phyloP scores from a whole-genome alignment of 78 protist species.

The Isochrysis galbana region DNA sequence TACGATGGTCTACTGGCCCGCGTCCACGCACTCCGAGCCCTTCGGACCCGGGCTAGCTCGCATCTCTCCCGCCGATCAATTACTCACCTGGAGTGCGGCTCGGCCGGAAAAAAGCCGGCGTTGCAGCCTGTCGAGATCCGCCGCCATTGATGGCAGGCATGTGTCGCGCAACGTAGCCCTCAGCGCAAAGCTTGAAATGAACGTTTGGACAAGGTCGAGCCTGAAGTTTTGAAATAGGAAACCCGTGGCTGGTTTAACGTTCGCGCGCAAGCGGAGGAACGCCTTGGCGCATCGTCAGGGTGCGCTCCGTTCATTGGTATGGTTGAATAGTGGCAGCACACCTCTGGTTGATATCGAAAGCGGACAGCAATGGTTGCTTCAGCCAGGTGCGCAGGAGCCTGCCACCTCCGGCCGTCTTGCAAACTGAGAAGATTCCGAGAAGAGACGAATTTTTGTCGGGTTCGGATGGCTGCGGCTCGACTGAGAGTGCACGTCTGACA shows the following conservation, averaged over 20 bases:
- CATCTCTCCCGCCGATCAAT: background rate
- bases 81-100: constrained; percentile 48
- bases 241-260: too few species aligned
- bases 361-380: constrained; percentile 79
- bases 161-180: background rate
- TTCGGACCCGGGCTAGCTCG: too few species aligned
- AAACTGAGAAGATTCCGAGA: constrained; percentile 75
- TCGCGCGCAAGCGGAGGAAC: too few species aligned
- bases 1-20: too few species aligned
- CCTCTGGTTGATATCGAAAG: constrained; percentile 56
- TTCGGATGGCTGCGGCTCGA: constrained; percentile 3
- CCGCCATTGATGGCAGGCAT: background rate
- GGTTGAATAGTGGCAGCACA: too few species aligned
- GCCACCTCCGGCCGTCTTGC: constrained; percentile 88
- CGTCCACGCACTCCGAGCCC: too few species aligned
- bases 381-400: constrained; percentile 47
- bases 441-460: constrained; percentile 36
- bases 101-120: constrained; percentile 35
- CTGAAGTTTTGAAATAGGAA: too few species aligned
- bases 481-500: constrained; percentile 65
- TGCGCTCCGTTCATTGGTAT: too few species aligned
- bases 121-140: constrained; percentile 56
- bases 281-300: too few species aligned
- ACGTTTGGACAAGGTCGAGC: constrained; percentile 62
- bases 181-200: constrained; percentile 52